Percentiles rank a stretch among this genome's conserved stretches.
These are phyloP conservation scores for Alternaria sp. DNA, from an alignment of 2,329 filamentous ascomycete species.

Conservation along the genomic window DNA sequence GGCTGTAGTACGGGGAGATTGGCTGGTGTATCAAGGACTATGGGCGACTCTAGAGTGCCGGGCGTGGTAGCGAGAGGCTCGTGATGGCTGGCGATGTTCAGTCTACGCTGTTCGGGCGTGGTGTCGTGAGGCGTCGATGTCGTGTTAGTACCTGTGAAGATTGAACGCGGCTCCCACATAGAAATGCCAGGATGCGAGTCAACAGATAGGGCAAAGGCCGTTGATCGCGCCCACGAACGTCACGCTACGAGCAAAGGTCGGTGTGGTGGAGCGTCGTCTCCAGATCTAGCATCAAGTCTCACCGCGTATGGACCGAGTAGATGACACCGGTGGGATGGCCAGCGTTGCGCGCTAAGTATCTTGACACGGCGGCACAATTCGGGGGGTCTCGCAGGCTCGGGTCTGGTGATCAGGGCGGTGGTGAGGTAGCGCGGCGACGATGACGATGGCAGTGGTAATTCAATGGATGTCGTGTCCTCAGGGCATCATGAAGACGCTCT, in stretches of 20 bases:
- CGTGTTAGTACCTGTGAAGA: conserved; percentile 27
- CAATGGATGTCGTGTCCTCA: neutral
- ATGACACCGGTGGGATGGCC: conserved; percentile 2
- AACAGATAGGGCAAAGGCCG: conserved; percentile 17
- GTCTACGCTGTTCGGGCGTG: neutral
- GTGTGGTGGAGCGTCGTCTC: conserved; percentile 16
- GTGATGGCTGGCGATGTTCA: conserved; percentile 9
- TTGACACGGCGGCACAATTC: neutral
- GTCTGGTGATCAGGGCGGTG: neutral
- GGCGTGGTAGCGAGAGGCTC: conserved; percentile 8
- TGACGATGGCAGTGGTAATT: neutral
- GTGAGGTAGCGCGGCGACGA: neutral
- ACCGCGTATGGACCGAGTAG: conserved; percentile 6
- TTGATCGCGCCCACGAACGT: conserved; percentile 23
- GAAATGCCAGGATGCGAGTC: conserved; percentile 8
- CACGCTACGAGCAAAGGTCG: conserved; percentile 13
- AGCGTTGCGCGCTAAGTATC: conserved; percentile 6
- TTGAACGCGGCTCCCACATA: conserved; percentile 27
- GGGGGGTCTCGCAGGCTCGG: neutral
- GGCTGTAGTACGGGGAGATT: conserved; percentile 6
- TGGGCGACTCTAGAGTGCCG: conserved; percentile 1
- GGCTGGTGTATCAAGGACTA: conserved; percentile 6
- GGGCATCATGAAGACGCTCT: conserved; percentile 6
- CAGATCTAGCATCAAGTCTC: conserved; percentile 6
- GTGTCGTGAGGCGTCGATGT: conserved; percentile 16